Percentiles rank a stretch among this genome's conserved stretches.
phyloP scores from a whole-genome alignment of 768 basidiomycete genomes.

The Leccinum subgranulosum region DNA sequence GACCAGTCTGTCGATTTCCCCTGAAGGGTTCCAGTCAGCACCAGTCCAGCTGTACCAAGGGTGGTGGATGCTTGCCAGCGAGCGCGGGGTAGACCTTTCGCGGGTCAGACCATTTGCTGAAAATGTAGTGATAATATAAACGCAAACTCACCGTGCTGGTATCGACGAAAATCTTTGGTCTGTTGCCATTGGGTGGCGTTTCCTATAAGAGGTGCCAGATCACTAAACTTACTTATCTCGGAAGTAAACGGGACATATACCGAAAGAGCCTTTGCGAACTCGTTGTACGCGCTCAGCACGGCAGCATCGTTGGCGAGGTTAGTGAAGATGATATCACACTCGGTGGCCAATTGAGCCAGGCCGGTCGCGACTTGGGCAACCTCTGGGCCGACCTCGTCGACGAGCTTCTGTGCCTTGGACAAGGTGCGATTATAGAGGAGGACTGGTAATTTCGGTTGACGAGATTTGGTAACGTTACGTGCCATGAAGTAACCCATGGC shows the following conservation, averaged over 20 bases:
- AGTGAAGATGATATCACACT: conserved; percentile 76
- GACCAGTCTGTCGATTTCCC: conserved; percentile 67
- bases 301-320: conserved; percentile 71
- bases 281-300: conserved; percentile 58
- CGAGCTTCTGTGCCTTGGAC: conserved; percentile 57
- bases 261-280: conserved; percentile 57
- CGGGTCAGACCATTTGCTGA: conserved; percentile 7
- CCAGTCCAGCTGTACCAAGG: background rate
- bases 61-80: conserved; percentile 34
- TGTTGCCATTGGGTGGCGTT: conserved; percentile 35
- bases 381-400: conserved; percentile 51
- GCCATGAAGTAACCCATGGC: conserved; percentile 79
- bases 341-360: conserved; percentile 54
- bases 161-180: conserved; percentile 77
- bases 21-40: conserved; percentile 29
- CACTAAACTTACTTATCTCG: background rate
- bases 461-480: conserved; percentile 66
- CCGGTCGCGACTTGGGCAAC: conserved; percentile 54
- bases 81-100: conserved; percentile 53
- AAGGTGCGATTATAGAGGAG: conserved; percentile 74
- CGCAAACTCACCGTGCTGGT: conserved; percentile 68
- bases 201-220: conserved; percentile 27
- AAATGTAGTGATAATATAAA: background rate
- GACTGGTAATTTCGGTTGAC: conserved; percentile 36
- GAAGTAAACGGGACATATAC: conserved; percentile 33